Percentiles rank a stretch among this genome's conserved stretches.
Conservation (phyloP, 768 basidiomycete genomes). For the Cystofilobasidium macerans region DNA sequence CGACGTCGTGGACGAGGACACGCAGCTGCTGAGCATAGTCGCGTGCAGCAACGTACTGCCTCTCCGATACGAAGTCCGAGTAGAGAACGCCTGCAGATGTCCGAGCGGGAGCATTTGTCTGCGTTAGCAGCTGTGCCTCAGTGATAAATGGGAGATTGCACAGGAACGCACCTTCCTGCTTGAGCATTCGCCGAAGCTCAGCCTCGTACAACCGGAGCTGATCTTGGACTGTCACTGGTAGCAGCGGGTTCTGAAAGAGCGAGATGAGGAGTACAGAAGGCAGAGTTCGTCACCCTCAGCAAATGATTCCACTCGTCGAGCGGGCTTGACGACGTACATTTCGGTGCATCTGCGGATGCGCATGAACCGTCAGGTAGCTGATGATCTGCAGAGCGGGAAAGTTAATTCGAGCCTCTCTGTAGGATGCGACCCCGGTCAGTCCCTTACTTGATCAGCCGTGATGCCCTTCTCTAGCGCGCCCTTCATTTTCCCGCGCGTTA, state of each 20-base stretch:
- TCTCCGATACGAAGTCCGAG: conserved; percentile 71
- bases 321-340: conserved; percentile 51
- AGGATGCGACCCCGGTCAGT: too few relatives aligned
- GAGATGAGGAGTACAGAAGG: neutral
- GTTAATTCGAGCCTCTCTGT: too few relatives aligned
- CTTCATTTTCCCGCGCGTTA: conserved; percentile 91
- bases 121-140: too few relatives aligned
- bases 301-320: too few relatives aligned
- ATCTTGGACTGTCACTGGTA: conserved; percentile 96
- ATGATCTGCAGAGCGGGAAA: conserved; percentile 62
- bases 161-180: conserved; percentile 59
- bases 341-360: conserved; percentile 95
- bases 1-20: conserved; percentile 73
- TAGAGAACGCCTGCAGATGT: conserved; percentile 62
- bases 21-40: conserved; percentile 73
- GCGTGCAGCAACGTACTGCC: conserved; percentile 76
- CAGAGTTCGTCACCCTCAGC: neutral
- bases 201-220: conserved; percentile 96
- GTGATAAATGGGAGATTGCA: too few relatives aligned
- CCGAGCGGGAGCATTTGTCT: neutral
- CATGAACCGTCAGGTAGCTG: conserved; percentile 83
- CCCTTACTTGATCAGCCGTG: conserved; percentile 83
- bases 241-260: conserved; percentile 61
- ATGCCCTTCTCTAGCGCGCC: conserved; percentile 89
- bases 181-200: conserved; percentile 80